Conservation (phyloP, 148 eudicot species). For the Chenopodium berlandieri region DNA sequence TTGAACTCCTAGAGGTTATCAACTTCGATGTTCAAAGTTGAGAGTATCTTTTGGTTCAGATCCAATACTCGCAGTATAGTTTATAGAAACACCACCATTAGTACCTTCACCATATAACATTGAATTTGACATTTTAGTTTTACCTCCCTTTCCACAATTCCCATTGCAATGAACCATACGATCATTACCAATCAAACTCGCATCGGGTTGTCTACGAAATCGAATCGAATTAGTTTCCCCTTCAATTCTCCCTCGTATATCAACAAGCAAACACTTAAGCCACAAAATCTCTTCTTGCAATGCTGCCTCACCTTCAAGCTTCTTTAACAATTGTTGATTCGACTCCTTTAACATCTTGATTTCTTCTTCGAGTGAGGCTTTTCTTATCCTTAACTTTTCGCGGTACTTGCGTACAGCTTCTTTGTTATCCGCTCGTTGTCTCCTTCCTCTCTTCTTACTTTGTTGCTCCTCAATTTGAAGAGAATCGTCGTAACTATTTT, state of each 20-base stretch:
- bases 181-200: background rate
- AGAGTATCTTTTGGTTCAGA: background rate
- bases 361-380: slow-evolving; percentile 63
- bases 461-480: slow-evolving; percentile 32
- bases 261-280: slow-evolving; percentile 79
- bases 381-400: slow-evolving; percentile 64
- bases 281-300: slow-evolving; percentile 67
- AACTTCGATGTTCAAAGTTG: background rate
- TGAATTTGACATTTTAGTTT: background rate
- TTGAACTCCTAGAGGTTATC: too few relatives aligned
- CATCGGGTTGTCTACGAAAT: slow-evolving; percentile 39
- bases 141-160: background rate
- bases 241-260: slow-evolving; percentile 71
- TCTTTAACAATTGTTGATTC: slow-evolving; percentile 63
- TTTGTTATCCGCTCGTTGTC: slow-evolving; percentile 65
- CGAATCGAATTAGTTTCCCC: slow-evolving; percentile 75
- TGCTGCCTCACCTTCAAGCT: slow-evolving; percentile 52
- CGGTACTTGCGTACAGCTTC: slow-evolving; percentile 86
- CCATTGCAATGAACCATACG: background rate
- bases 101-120: background rate
- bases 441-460: slow-evolving; percentile 39
- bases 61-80: background rate
- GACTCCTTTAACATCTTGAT: slow-evolving; percentile 55
- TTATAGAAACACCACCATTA: background rate
- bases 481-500: slow-evolving; percentile 46